Evolutionary conservation across 768 basidiomycete species (phyloP).

Genomic region (Fomitopsis pulvina): DNA sequence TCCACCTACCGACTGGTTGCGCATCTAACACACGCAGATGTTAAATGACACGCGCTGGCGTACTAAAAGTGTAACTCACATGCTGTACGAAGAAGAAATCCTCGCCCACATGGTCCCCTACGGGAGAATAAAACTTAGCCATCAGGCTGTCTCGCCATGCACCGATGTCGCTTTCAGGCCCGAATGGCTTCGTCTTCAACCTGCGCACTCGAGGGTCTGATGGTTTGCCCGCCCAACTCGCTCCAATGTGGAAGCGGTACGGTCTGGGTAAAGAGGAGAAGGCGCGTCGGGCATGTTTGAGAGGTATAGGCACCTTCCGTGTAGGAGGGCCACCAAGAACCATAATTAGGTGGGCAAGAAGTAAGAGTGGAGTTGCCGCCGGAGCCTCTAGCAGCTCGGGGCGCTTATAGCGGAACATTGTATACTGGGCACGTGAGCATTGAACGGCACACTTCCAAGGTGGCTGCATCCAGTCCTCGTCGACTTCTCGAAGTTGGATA

Average conservation of each 20-base stretch:
- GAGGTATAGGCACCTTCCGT: background rate
- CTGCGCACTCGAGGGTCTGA: conserved; percentile 26
- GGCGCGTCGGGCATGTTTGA: conserved; percentile 3
- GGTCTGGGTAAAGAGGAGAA: conserved; percentile 32
- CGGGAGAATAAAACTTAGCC: conserved; percentile 24
- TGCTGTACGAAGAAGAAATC: conserved; percentile 66
- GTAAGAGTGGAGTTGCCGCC: too few species aligned
- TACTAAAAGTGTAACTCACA: conserved; percentile 34
- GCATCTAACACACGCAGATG: conserved; percentile 47
- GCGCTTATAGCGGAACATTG: too few species aligned
- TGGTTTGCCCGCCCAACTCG: conserved; percentile 76
- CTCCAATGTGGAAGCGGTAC: conserved; percentile 70
- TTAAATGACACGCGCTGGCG: background rate
- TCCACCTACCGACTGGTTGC: conserved; percentile 65
- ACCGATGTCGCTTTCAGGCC: conserved; percentile 50
- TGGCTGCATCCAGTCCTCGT: too few species aligned
- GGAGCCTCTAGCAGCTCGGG: too few species aligned
- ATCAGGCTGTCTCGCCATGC: conserved; percentile 67
- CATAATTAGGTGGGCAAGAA: background rate
- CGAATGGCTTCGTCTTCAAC: conserved; percentile 43
- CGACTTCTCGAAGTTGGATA: too few species aligned
- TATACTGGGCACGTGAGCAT: too few species aligned
- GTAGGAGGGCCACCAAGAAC: background rate
- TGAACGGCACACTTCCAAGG: too few species aligned
- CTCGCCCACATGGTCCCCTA: conserved; percentile 42